Conservation (phyloP, 1,139 yeast genomes). For the Geotrichum siamense region DNA sequence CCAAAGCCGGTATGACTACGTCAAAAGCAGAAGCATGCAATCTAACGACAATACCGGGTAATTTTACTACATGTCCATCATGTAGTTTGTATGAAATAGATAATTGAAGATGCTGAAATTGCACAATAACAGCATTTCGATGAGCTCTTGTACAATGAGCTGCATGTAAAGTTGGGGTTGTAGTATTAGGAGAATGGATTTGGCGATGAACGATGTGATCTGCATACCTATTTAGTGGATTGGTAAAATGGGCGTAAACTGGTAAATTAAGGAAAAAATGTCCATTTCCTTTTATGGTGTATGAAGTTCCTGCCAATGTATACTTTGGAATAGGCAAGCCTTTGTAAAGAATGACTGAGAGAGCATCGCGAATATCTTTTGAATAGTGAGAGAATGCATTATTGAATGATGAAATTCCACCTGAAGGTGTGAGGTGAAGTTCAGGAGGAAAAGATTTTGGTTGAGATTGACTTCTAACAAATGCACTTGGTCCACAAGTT, state of each 20-base stretch:
- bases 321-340: constrained; percentile 80
- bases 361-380: constrained; percentile 56
- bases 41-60: constrained; percentile 80
- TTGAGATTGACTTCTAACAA: constrained; percentile 78
- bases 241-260: constrained; percentile 80
- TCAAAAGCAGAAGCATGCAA: constrained; percentile 95
- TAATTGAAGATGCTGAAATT: constrained; percentile 2
- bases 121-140: not conserved
- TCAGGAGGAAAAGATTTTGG: constrained; percentile 78
- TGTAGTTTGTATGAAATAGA: constrained; percentile 52
- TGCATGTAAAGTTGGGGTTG: constrained; percentile 87
- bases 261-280: constrained; percentile 81
- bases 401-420: constrained; percentile 55
- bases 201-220: constrained; percentile 91
- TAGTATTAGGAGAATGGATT: constrained; percentile 83
- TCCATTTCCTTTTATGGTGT: constrained; percentile 59
- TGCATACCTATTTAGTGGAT: constrained; percentile 86
- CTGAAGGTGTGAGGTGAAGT: constrained; percentile 46
- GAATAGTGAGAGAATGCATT: constrained; percentile 68
- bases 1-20: constrained; percentile 87
- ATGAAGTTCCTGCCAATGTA: constrained; percentile 66
- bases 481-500: constrained; percentile 68
- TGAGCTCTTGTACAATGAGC: constrained; percentile 64
- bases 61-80: constrained; percentile 70
- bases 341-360: constrained; percentile 73